A percentile compares a stretch with the other conserved stretches of the same genome.
Evolutionary conservation across 2,329 filamentous ascomycete genomes (phyloP).

Genomic region (Colletotrichum somersetense): DNA sequence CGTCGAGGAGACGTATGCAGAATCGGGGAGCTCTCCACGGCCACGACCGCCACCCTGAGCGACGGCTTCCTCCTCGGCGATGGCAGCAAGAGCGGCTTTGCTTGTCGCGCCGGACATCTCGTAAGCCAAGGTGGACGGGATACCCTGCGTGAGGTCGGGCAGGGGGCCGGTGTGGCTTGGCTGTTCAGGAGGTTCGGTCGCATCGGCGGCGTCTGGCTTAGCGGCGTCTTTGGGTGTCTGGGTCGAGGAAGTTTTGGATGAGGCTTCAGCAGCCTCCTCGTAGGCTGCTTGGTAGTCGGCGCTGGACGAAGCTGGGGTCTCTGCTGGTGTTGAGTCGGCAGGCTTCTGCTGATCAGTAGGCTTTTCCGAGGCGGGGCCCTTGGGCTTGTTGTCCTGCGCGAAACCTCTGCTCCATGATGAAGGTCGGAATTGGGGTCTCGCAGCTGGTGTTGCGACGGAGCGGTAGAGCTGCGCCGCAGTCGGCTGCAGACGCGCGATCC

Average conservation of each 20-base stretch:
- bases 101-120: constrained; percentile 67
- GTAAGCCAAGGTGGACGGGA: constrained; percentile 88
- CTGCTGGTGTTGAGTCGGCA: constrained; percentile 16
- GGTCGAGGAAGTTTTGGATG: constrained; percentile 25
- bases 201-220: constrained; percentile 32
- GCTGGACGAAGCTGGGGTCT: constrained; percentile 14
- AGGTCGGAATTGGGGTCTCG: constrained; percentile 34
- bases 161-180: constrained; percentile 67
- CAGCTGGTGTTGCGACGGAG: constrained; percentile 37
- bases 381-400: constrained; percentile 37
- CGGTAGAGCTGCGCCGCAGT: constrained; percentile 41
- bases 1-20: constrained; percentile 89
- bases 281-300: constrained; percentile 21
- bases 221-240: constrained; percentile 25
- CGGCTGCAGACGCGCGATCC: constrained; percentile 43
- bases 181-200: constrained; percentile 35
- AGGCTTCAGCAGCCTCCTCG: constrained; percentile 27
- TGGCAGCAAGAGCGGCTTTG: constrained; percentile 43
- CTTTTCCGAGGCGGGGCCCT: constrained; percentile 22
- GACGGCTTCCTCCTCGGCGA: constrained; percentile 52
- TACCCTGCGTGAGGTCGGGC: constrained; percentile 93
- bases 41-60: constrained; percentile 63
- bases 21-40: constrained; percentile 77
- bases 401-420: constrained; percentile 41
- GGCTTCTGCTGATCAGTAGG: constrained; percentile 30